Evolutionary conservation across 306 rosid species (phyloP).

Genomic region (Cucumis hystrix): DNA sequence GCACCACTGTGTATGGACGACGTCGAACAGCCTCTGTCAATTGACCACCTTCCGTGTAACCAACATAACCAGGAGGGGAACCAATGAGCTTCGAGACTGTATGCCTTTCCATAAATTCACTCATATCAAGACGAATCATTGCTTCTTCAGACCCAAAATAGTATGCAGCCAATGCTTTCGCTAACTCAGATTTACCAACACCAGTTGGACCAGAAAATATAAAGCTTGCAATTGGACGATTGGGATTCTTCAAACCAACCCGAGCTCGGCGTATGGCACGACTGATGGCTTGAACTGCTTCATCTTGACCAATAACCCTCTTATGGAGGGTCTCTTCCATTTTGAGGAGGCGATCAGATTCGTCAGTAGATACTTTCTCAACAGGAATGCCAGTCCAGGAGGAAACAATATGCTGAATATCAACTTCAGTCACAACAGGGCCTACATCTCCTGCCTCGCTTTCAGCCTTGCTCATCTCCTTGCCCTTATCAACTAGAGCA

Average conservation of each 20-base stretch:
- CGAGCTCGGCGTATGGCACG: slow-evolving; percentile 92
- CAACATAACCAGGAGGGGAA: slow-evolving; percentile 96
- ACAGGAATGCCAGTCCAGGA: slow-evolving; percentile 98
- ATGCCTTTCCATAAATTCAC: slow-evolving; percentile 96
- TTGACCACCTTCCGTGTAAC: slow-evolving; percentile 96
- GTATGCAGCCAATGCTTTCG: slow-evolving; percentile 83
- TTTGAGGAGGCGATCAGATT: slow-evolving; percentile 92
- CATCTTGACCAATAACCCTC: slow-evolving; percentile 85
- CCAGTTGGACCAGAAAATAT: slow-evolving; percentile 98
- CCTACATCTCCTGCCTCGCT: slow-evolving; percentile 88
- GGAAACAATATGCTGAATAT: slow-evolving; percentile 78
- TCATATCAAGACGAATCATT: slow-evolving; percentile 96
- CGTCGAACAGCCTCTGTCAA: slow-evolving; percentile 95
- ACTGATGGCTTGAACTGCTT: slow-evolving; percentile 89
- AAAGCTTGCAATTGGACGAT: slow-evolving; percentile 93
- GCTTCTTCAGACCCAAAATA: slow-evolving; percentile 95
- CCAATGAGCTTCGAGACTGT: slow-evolving; percentile 91
- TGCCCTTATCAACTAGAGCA: slow-evolving; percentile 67
- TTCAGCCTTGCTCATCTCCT: slow-evolving; percentile 95
- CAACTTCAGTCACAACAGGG: slow-evolving; percentile 74
- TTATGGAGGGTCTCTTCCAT: slow-evolving; percentile 92
- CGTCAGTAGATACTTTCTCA: slow-evolving; percentile 85
- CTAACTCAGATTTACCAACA: slow-evolving; percentile 94
- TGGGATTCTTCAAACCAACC: slow-evolving; percentile 89
- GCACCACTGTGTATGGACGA: slow-evolving; percentile 87